phyloP scores from a whole-genome alignment of 306 rosid species.

The Hippophae tibetana region DNA sequence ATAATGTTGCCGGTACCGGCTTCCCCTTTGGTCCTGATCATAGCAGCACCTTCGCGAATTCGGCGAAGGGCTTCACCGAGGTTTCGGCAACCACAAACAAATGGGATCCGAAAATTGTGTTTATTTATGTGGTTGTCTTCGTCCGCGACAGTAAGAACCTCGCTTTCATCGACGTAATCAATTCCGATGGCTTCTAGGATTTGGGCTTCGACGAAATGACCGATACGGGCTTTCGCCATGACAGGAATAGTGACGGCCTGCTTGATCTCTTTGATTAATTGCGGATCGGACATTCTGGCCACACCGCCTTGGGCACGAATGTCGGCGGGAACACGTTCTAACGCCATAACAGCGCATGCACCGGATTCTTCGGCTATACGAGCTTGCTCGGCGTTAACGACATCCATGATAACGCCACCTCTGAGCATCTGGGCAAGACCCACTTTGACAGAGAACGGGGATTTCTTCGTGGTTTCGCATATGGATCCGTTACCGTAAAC shows the following conservation, averaged over 20 bases:
- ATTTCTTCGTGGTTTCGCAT: conserved; percentile 52
- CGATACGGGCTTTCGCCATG: conserved; percentile 88
- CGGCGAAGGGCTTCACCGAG: conserved; percentile 84
- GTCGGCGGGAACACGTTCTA: conserved; percentile 76
- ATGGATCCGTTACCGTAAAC: conserved; percentile 72
- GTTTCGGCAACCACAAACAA: conserved; percentile 82
- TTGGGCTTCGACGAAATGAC: conserved; percentile 87
- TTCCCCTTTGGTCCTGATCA: conserved; percentile 87
- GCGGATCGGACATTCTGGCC: conserved; percentile 83
- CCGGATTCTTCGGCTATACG: conserved; percentile 88
- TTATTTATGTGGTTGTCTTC: conserved; percentile 83
- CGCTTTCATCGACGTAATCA: conserved; percentile 83
- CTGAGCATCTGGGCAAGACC: conserved; percentile 93
- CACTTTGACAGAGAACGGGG: conserved; percentile 74
- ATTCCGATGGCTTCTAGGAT: conserved; percentile 78
- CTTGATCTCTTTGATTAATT: conserved; percentile 73
- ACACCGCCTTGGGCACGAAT: conserved; percentile 80
- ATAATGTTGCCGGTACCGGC: conserved; percentile 71
- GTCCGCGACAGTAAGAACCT: conserved; percentile 69
- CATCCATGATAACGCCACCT: conserved; percentile 93
- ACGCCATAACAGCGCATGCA: conserved; percentile 88
- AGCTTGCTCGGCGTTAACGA: conserved; percentile 77
- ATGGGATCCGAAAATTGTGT: conserved; percentile 73
- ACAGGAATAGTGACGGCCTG: conserved; percentile 82
- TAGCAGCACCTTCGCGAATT: conserved; percentile 78